phyloP scores from a whole-genome alignment of 768 basidiomycete species.

The Fistulinella prunicolor region DNA sequence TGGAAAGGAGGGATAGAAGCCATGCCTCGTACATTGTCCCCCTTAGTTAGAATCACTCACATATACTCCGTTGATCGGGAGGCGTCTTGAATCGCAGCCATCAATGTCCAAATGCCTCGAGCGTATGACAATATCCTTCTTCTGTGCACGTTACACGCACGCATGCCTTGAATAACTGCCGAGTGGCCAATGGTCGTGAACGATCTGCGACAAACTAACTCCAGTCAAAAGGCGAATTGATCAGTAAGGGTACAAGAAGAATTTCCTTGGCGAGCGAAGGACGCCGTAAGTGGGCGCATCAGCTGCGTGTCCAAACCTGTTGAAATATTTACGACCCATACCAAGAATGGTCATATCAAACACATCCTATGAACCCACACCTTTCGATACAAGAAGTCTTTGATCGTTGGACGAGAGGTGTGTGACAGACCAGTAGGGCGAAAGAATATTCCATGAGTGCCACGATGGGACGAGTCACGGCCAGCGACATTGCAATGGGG shows the following conservation, averaged over 20 bases:
- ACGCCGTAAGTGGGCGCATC: slow-evolving; percentile 33
- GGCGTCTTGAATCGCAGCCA: slow-evolving; percentile 6
- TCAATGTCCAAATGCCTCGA: slow-evolving; percentile 9
- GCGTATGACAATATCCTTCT: background rate
- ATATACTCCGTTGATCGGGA: slow-evolving; percentile 22
- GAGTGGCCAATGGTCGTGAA: slow-evolving; percentile 11
- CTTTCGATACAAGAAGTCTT: slow-evolving; percentile 2
- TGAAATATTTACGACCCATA: slow-evolving; percentile 11
- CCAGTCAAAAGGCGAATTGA: slow-evolving; percentile 21
- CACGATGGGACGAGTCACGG: slow-evolving; percentile 11
- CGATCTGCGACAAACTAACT: slow-evolving; percentile 10
- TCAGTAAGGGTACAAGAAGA: slow-evolving; percentile 10
- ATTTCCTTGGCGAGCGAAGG: slow-evolving; percentile 17
- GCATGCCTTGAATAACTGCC: slow-evolving; percentile 11
- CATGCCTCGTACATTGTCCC: slow-evolving; percentile 4
- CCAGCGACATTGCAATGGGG: slow-evolving; percentile 12
- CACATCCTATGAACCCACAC: slow-evolving; percentile 1
- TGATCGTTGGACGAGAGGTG: slow-evolving; percentile 4
- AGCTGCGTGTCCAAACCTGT: slow-evolving; percentile 27
- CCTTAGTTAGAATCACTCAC: slow-evolving; percentile 3
- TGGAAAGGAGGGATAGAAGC: slow-evolving; percentile 17
- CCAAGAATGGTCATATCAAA: slow-evolving; percentile 22
- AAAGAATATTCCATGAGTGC: slow-evolving; percentile 19
- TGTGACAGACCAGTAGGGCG: slow-evolving; percentile 14
- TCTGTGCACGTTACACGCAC: slow-evolving; percentile 15